Base-by-base conservation (phyloP, 257 asterid species). In the Linderniella brevidens region DNA sequence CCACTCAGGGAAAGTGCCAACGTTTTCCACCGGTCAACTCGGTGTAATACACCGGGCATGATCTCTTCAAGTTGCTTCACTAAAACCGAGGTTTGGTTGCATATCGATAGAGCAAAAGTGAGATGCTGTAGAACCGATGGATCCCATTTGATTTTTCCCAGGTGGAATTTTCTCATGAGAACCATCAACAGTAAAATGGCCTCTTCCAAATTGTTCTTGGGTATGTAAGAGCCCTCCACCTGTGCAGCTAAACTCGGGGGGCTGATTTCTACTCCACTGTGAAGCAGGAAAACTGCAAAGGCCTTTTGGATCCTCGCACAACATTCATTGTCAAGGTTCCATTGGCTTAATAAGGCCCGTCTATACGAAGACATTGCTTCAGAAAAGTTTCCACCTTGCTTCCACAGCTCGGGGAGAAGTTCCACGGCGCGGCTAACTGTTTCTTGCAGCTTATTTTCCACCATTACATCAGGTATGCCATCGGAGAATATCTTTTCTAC, bases 241-340 rank as follows among this genome's bases (percentile, higher is more conserved):
- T 90, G 99, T 38, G 54, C 80, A 63, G 86, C 82, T 64, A 85
- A 75, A 68, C 88, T 90, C 44, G 96, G 99, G 32, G 96, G 86
- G 53, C 78, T 67, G 39, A 59, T 76, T 60, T 90, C 99, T 29
- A 81, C 83, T 48, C 94, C 96, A 65, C 86, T 65, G 53, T 90
- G 85, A 59, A 90, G 68, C 74, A 90, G 70, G 68, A 85, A 79
- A 57, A 90, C 60, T 20, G 99, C 96, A 69, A 81, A 90, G 25
- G 84, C 75, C 61, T 85, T 90, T 62, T 85, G 99, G 66, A 90
- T 79, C 73, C 99, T 81, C 29, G 87, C 96, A 68, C 93, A 85
- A 42, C 93, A 71, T 11, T 81, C 94, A 32, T 74, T 79, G 52
- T 82, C 92, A 38, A 90, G 88, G 68, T 77, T 85, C 99, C 99